Base-by-base conservation (phyloP, 2,329 filamentous ascomycete species). In the Ophiocordyceps polyrhachis-furcata region DNA sequence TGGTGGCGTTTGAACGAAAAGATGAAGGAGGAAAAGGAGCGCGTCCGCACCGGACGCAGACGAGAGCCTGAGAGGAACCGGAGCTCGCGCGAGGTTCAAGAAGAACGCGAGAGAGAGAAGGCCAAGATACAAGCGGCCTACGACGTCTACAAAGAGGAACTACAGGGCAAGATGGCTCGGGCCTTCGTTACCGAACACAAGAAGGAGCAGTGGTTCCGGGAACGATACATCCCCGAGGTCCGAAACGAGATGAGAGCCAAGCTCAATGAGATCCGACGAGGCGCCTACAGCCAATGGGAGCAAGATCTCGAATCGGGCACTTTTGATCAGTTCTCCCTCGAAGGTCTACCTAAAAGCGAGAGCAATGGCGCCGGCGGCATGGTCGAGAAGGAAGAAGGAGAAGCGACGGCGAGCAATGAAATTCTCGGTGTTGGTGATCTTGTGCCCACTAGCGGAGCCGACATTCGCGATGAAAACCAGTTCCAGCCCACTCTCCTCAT, bases 131-230 rank as follows among this genome's bases (percentile, higher is more conserved):
- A 89, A 54, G 67, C 68, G 14, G 76, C 76, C 1, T 81, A 81
- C 52, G 77, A 82, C 53, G 51, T 66, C 1, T 82, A 82, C 56
- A 80, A 80, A 52, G 77, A 81, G 55, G 76, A 81, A 32, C 64
- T 82, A 2, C 77, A 81, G 54, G 76, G 72, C 4, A 81, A 79
- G 58, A 89, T 94, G 81, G 88, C 91, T 0, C 79, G 87, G 51
- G 70, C 75, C 1, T 98, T 98, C 58, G 91, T 98, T 40, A 76
- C 81, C 43, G 82, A 87, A 53, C 91, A 98, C 63, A 94, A 93
- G 59, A 79, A 79, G 40, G 91, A 98, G 60, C 89, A 98, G 58
- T 98, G 91, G 91, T 98, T 98, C 66, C 85, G 81, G 53, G 91
- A 98, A 63, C 80, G 86, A 58, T 98, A 98, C 55, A 80, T 93